Base-by-base conservation (phyloP, 208 protist genomes). In the Herpetomonas tarakana region DNA sequence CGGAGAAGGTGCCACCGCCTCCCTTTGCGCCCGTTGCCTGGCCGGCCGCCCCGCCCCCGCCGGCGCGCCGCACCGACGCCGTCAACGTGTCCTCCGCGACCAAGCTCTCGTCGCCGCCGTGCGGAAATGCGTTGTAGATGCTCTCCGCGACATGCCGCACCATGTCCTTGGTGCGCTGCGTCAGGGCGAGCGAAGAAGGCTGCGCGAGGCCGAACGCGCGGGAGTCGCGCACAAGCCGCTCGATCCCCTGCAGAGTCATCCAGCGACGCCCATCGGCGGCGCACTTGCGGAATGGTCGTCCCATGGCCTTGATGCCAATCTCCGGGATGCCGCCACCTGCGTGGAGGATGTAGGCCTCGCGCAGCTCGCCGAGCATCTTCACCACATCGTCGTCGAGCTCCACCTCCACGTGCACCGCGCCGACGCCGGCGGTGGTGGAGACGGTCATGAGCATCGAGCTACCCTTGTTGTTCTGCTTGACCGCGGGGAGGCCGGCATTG, bases 221-320 rank as follows among this genome's bases (percentile, higher is more conserved):
- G 1, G 85, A 89, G 52, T 82, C 83, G 12, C 79, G 78, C 28
- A 95, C 83, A 44, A 95, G 74, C 67, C 74, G 65, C 27, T 53
- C 63, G 50, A 95, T 74, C n/a, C 78, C 78, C 18, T 77, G 68
- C 47, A 69, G 62, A 25, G 81, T 86, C 80, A 95, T 91, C 78
- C 82, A 95, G 3, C 88, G 85, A n/a, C 78, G 78, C 18, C 91
- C 91, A 60, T 94, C 86, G 21, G 46, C 77, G 50, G 61, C 62
- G 18, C 86, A 83, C 12, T 68, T 24, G 51, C 86, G 81, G 49
- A 93, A 97, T 2, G 85, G 91, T 7, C 87, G 74, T 0, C 91
- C 91, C 86, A 95, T 94, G 14, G 84, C 86, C 49, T 97, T 97
- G 49, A 96, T 90, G 62, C 90, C 90, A 26, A 94, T 72, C 76